These are phyloP conservation scores for Tremellales sp. DNA, from an alignment of 1,284 basidiomycete species.

Conservation along the genomic window DNA sequence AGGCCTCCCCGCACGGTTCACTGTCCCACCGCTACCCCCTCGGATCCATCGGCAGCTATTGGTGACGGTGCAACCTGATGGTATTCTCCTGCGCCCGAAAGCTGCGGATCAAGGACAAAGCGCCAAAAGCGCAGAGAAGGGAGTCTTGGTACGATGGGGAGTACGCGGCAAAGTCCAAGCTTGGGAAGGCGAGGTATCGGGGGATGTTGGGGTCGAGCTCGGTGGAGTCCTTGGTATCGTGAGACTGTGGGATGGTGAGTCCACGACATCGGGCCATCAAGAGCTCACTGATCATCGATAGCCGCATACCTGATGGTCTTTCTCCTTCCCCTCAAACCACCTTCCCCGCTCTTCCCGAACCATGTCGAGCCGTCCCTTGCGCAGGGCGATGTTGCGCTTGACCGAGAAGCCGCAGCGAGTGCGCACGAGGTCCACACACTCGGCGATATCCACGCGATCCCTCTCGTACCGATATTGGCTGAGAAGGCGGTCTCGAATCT, in stretches of 20 bases:
- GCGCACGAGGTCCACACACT: slow-evolving; percentile 34
- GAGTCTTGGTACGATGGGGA: slow-evolving; percentile 39
- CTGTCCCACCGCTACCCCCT: slow-evolving; percentile 43
- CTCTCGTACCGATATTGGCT: slow-evolving; percentile 28
- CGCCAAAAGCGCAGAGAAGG: neutral
- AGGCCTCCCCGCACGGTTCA: slow-evolving; percentile 36
- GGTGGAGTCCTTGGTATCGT: slow-evolving; percentile 46
- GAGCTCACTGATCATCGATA: slow-evolving; percentile 10
- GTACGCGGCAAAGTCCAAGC: slow-evolving; percentile 25
- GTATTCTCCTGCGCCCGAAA: slow-evolving; percentile 29
- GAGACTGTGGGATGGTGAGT: slow-evolving; percentile 46
- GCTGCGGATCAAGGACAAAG: slow-evolving; percentile 6
- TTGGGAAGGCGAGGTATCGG: slow-evolving; percentile 11
- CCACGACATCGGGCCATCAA: neutral
- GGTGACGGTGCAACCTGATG: slow-evolving; percentile 20
- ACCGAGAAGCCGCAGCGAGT: slow-evolving; percentile 11
- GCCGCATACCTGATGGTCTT: slow-evolving; percentile 47
- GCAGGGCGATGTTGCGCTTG: neutral
- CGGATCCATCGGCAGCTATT: slow-evolving; percentile 36
- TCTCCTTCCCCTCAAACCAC: slow-evolving; percentile 25
- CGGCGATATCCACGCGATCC: slow-evolving; percentile 38
- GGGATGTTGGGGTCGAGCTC: slow-evolving; percentile 29
- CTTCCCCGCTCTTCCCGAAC: slow-evolving; percentile 28
- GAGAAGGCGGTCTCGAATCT: slow-evolving; percentile 18
- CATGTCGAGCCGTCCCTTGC: slow-evolving; percentile 10